phyloP scores from a whole-genome alignment of 2,329 filamentous ascomycete species.

The Cladophialophora chaetospira region DNA sequence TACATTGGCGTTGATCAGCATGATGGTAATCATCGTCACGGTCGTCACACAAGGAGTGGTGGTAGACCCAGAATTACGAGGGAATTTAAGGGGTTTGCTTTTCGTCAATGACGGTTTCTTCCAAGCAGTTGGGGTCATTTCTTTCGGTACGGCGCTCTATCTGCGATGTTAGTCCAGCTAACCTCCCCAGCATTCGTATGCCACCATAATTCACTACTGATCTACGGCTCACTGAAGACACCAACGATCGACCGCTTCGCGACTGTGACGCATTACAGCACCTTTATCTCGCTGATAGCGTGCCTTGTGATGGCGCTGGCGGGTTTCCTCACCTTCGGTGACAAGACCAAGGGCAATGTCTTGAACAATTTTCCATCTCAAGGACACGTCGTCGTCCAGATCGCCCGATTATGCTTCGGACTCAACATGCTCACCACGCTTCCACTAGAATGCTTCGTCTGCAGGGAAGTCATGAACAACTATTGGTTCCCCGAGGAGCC shows the following conservation, averaged over 20 bases:
- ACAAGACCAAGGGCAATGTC: constrained; percentile 89
- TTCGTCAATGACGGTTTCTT: constrained; percentile 87
- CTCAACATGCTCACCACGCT: constrained; percentile 98
- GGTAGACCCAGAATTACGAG: constrained; percentile 70
- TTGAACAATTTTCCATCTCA: constrained; percentile 94
- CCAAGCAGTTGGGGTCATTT: constrained; percentile 96
- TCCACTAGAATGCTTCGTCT: constrained; percentile 95
- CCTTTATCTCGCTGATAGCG: constrained; percentile 83
- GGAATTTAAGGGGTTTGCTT: constrained; percentile 69
- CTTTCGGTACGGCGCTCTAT: constrained; percentile 69
- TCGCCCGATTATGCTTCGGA: constrained; percentile 92
- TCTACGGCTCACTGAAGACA: constrained; percentile 91
- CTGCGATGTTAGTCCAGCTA: background rate
- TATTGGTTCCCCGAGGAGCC: constrained; percentile 74
- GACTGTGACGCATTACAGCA: constrained; percentile 90
- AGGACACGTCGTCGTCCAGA: constrained; percentile 83
- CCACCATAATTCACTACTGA: constrained; percentile 94
- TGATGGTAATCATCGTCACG: constrained; percentile 85
- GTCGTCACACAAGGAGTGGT: constrained; percentile 81
- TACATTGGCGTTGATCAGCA: constrained; percentile 87
- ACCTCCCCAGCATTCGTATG: constrained; percentile 62
- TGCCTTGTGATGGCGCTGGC: constrained; percentile 85
- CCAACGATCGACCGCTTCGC: constrained; percentile 96
- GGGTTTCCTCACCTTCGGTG: constrained; percentile 91
- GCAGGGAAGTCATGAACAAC: constrained; percentile 91